Base-by-base conservation (phyloP, 768 basidiomycete genomes). In the Pholiota molesta region DNA sequence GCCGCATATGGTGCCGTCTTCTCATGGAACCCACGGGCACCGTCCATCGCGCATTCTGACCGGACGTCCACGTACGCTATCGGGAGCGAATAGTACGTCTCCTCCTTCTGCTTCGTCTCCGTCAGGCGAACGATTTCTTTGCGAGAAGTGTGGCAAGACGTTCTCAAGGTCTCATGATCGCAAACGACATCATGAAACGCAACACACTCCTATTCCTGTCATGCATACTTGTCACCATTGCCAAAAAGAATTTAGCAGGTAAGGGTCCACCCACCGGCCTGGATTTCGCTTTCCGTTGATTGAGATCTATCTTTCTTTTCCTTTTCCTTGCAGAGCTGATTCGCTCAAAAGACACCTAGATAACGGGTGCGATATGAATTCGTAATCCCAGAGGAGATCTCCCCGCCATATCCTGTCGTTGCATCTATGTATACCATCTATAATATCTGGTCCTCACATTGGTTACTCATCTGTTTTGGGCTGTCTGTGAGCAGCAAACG, bases 311-410 rank as follows among this genome's bases (percentile, higher is more conserved):
- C 58, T 65, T 31, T 52, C 44, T 51, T 21, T 37, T 39, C 42
- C 23, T 49, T 49, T 62, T 64, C 31, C 39, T 62, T 59, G 40
- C 62, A 81, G 80, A 64, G 78, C 79, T 53, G 90, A 91, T 76
- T 93, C 92, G 61, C 79, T 92, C 65, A 94, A 92, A 75, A 82
- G 92, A 71, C 92, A 94, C 74, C 67, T 89, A 57, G 91, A 93
- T 78, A 91, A 92, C 66, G 91, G 91, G 55, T 91, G 90, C 77
- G 87, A 88, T 72, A 83, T 81, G 79, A 79, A 81, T 63, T 73
- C 71, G 65, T 72, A 69, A 66, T 53, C 35, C 40, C 11, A 35
- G 19, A 52, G 19, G 33, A 54, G 17, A 19, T 44, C 53, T 23
- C 29, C 23, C 19, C 29, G 31, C 17, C 16, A 40, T 54, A 42